These are phyloP conservation scores for Helenozyma baotianmanensis DNA, from an alignment of 805 yeast genomes.

Conservation along the genomic window DNA sequence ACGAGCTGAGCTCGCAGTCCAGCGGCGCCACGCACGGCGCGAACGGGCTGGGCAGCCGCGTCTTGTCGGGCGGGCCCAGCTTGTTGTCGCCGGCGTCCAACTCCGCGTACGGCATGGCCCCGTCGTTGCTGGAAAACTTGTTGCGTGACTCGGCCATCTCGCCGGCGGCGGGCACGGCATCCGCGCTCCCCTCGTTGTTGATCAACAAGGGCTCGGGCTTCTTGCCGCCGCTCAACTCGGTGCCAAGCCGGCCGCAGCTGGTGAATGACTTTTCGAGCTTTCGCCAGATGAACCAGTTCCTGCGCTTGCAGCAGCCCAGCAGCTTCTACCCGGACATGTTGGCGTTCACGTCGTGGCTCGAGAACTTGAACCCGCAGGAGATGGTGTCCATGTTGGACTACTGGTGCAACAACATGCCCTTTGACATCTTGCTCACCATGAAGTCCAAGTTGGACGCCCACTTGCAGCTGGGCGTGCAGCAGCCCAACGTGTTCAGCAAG, in stretches of 20 bases:
- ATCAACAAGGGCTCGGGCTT: conserved; percentile 21
- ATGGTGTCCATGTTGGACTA: conserved; percentile 51
- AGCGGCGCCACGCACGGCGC: neutral
- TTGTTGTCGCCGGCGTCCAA: conserved; percentile 16
- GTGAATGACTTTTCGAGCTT: conserved; percentile 32
- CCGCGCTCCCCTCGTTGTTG: conserved; percentile 22
- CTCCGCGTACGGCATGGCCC: conserved; percentile 4
- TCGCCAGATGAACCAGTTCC: conserved; percentile 5
- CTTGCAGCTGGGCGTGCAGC: conserved; percentile 15
- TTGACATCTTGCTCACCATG: conserved; percentile 48
- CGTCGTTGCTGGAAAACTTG: conserved; percentile 9
- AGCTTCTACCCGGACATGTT: conserved; percentile 40
- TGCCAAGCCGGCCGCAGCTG: conserved; percentile 40
- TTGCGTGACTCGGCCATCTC: conserved; percentile 20
- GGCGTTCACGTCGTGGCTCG: conserved; percentile 34
- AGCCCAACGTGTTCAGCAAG: conserved; percentile 10
- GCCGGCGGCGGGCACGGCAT: conserved; percentile 15
- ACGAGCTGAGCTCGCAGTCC: conserved; percentile 1
- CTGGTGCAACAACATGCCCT: conserved; percentile 45
- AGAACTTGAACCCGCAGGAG: conserved; percentile 43
- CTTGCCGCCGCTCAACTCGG: conserved; percentile 24
- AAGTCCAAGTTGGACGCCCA: conserved; percentile 43
- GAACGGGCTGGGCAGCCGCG: conserved; percentile 1
- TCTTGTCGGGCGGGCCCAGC: conserved; percentile 9
- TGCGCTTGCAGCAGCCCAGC: conserved; percentile 21